These are phyloP conservation scores for Craspedostauros australis DNA, from an alignment of 108 stramenopile species.

Conservation along the genomic window DNA sequence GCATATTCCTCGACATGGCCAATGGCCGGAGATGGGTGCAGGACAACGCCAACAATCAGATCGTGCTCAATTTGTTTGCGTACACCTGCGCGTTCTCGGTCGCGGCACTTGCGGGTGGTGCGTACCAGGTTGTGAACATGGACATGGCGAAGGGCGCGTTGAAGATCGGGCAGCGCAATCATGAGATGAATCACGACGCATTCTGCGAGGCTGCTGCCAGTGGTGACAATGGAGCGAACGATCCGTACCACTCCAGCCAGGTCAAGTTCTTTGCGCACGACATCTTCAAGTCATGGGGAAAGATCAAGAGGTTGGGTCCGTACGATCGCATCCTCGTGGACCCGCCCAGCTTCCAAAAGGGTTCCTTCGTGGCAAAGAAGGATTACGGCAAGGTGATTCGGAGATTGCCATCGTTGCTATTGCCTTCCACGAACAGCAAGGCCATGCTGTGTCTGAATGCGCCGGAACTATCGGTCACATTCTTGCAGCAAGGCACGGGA, in stretches of 20 bases:
- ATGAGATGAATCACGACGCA: conserved; percentile 39
- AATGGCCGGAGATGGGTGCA: conserved; percentile 28
- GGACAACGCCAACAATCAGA: conserved; percentile 5
- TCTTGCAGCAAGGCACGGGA: too few relatives aligned
- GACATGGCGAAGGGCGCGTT: conserved; percentile 30
- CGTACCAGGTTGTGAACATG: conserved; percentile 26
- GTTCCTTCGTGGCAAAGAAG: conserved; percentile 29
- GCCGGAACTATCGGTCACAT: conserved; percentile 19
- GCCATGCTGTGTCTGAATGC: conserved; percentile 41
- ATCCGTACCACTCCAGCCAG: too few relatives aligned
- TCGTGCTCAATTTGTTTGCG: conserved; percentile 28
- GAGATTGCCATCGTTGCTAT: conserved; percentile 22
- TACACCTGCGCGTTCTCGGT: conserved; percentile 39
- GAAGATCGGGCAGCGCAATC: conserved; percentile 33
- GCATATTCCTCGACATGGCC: conserved; percentile 34
- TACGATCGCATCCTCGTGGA: conserved; percentile 17
- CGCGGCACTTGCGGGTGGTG: conserved; percentile 33
- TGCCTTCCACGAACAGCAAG: conserved; percentile 2
- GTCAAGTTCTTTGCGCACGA: conserved; percentile 30
- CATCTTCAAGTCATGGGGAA: conserved; percentile 34
- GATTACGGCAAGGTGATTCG: conserved; percentile 35
- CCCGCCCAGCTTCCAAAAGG: conserved; percentile 35
- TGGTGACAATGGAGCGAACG: conserved; percentile 10
- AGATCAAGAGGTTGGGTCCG: conserved; percentile 12
- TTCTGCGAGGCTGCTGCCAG: too few relatives aligned